Percentiles rank a stretch among this genome's conserved stretches.
Evolutionary conservation across 2,329 filamentous ascomycete genomes (phyloP).

Genomic region (Verticillium nonalfalfae): DNA sequence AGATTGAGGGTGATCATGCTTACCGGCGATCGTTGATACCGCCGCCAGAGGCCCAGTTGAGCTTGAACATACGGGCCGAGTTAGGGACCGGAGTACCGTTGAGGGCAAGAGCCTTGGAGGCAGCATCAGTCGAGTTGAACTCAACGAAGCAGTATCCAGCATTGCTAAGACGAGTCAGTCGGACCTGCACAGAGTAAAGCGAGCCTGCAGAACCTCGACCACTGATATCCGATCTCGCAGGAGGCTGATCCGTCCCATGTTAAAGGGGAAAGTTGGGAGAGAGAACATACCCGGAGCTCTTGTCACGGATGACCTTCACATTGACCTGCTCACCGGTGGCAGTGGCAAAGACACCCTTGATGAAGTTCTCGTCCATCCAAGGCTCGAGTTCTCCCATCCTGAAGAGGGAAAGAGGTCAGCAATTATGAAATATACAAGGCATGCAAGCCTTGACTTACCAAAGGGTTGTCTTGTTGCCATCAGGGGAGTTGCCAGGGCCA

Average conservation of each 20-base stretch:
- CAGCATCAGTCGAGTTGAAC: conserved; percentile 75
- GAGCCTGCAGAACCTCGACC: no score
- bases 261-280: neutral
- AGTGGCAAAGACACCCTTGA: conserved; percentile 85
- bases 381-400: conserved; percentile 99
- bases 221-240: neutral
- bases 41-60: conserved; percentile 98
- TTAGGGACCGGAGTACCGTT: conserved; percentile 90
- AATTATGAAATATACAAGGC: no score
- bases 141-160: conserved; percentile 99
- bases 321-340: conserved; percentile 92
- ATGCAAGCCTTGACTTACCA: conserved; percentile 32
- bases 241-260: neutral
- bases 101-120: conserved; percentile 81
- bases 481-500: conserved; percentile 24
- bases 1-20: conserved; percentile 18
- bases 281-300: conserved; percentile 80
- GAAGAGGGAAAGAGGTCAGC: neutral
- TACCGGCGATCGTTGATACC: conserved; percentile 90
- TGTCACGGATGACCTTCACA: conserved; percentile 99
- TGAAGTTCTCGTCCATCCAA: conserved; percentile 99
- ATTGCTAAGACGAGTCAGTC: conserved; percentile 53
- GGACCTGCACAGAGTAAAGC: neutral
- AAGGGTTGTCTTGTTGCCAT: conserved; percentile 51
- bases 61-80: conserved; percentile 91